phyloP scores from a whole-genome alignment of 2,329 filamentous ascomycete species.

The Chaetomiaceae sp. region DNA sequence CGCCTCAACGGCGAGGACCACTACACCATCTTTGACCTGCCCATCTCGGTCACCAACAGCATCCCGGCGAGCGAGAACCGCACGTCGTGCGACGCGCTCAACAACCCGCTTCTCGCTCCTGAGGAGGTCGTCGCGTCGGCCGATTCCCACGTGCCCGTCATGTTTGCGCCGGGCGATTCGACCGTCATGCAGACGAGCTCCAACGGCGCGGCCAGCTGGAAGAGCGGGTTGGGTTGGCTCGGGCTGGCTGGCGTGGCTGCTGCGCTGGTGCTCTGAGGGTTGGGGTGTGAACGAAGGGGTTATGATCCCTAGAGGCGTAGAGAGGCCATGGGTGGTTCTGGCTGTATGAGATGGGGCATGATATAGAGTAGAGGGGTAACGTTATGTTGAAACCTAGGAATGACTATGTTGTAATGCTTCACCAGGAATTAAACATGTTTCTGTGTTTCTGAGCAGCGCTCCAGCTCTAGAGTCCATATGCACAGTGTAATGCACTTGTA shows the following conservation, averaged over 20 bases:
- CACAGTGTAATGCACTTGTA: no score
- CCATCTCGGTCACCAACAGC: constrained; percentile 62
- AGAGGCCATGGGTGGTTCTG: no score
- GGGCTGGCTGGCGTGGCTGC: constrained; percentile 31
- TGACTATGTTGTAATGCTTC: no score
- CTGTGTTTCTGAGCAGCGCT: no score
- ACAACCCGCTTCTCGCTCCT: constrained; percentile 47
- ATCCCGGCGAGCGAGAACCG: constrained; percentile 41
- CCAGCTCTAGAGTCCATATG: no score
- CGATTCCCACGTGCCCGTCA: constrained; percentile 41
- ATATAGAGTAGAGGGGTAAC: no score
- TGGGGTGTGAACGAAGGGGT: no score
- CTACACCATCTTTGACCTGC: constrained; percentile 68
- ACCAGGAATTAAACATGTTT: no score
- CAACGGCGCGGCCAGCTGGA: constrained; percentile 26
- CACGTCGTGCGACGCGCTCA: constrained; percentile 42
- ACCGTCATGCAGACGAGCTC: constrained; percentile 38
- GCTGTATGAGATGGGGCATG: no score
- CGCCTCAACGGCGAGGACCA: constrained; percentile 57
- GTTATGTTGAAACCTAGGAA: no score
- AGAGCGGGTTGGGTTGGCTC: constrained; percentile 31
- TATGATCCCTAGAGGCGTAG: no score
- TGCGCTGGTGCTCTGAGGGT: constrained; percentile 32
- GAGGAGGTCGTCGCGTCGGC: constrained; percentile 40
- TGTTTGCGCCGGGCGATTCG: constrained; percentile 49